These are phyloP conservation scores for Diaporthe ampelina DNA, from an alignment of 2,329 filamentous ascomycete species.

Conservation along the genomic window DNA sequence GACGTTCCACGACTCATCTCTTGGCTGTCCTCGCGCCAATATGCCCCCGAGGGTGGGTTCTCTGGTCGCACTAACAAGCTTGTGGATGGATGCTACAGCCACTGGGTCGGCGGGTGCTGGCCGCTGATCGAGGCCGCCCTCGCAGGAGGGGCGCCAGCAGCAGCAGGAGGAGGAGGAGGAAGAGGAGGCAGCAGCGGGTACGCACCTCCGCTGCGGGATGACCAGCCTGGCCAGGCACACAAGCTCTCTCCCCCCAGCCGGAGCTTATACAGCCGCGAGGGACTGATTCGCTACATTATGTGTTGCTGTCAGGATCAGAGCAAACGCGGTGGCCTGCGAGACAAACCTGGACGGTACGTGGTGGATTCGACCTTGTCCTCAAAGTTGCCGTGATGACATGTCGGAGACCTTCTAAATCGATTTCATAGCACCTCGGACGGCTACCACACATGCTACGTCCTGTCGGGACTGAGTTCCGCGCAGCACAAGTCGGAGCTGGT, in stretches of 20 bases:
- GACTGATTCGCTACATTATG: conserved; percentile 89
- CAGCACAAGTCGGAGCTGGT: conserved; percentile 76
- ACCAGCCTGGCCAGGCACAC: conserved; percentile 41
- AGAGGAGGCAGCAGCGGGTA: conserved; percentile 49
- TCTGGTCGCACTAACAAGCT: conserved; percentile 97
- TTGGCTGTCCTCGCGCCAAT: conserved; percentile 92
- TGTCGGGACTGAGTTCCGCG: conserved; percentile 86
- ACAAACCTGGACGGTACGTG: conserved; percentile 91
- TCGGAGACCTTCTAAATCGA: conserved; percentile 28
- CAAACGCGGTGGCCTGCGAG: conserved; percentile 83
- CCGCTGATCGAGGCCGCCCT: conserved; percentile 87
- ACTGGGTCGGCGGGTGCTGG: conserved; percentile 98
- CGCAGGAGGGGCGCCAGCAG: conserved; percentile 49
- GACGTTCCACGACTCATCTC: conserved; percentile 82
- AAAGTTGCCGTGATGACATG: not conserved
- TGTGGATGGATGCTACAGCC: conserved; percentile 97
- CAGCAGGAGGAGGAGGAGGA: conserved; percentile 54
- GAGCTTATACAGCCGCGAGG: conserved; percentile 84
- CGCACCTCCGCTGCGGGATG: conserved; percentile 41
- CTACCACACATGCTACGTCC: conserved; percentile 94
- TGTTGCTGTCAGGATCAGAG: conserved; percentile 85
- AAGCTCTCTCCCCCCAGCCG: conserved; percentile 52
- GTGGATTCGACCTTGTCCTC: not conserved
- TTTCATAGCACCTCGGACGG: conserved; percentile 78
- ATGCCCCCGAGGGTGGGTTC: conserved; percentile 92